These are phyloP conservation scores for Posidonia australis DNA, from an alignment of 106 monocot species.

Conservation along the genomic window DNA sequence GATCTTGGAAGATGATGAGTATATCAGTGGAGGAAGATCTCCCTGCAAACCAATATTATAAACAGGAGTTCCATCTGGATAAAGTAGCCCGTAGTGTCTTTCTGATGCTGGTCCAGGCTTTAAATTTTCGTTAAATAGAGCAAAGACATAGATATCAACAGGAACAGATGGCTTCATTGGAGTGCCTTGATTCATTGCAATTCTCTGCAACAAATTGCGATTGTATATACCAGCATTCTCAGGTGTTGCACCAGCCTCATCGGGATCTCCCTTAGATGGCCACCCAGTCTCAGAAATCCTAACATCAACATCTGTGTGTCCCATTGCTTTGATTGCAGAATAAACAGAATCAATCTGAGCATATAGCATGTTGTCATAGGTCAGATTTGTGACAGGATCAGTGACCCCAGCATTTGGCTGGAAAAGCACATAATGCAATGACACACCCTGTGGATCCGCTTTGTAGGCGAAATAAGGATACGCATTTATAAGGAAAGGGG, in stretches of 20 bases:
- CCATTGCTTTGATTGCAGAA: constrained; percentile 17
- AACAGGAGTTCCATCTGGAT: constrained; percentile 72
- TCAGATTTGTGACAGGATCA: constrained; percentile 12
- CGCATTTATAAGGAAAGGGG: constrained; percentile 19
- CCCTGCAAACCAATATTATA: constrained; percentile 68
- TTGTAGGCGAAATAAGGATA: constrained; percentile 27
- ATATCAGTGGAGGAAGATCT: constrained; percentile 18
- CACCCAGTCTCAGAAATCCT: constrained; percentile 26
- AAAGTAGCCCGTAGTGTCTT: constrained; percentile 76
- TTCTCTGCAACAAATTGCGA: constrained; percentile 16
- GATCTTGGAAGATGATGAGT: constrained; percentile 15
- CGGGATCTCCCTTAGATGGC: constrained; percentile 20
- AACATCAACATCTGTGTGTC: constrained; percentile 11
- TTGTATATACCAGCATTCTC: constrained; percentile 20
- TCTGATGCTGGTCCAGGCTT: constrained; percentile 48
- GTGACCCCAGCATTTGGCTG: constrained; percentile 8
- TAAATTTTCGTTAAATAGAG: constrained; percentile 16
- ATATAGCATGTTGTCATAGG: constrained; percentile 24
- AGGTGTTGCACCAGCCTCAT: constrained; percentile 15
- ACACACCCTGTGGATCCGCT: neutral
- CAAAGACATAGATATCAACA: constrained; percentile 16
- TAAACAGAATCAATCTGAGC: constrained; percentile 22
- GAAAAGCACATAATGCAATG: constrained; percentile 15
- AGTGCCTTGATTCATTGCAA: constrained; percentile 16
- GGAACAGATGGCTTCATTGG: constrained; percentile 24